Base-by-base conservation (phyloP, 2,329 filamentous ascomycete species). In the Fusarium sp. region DNA sequence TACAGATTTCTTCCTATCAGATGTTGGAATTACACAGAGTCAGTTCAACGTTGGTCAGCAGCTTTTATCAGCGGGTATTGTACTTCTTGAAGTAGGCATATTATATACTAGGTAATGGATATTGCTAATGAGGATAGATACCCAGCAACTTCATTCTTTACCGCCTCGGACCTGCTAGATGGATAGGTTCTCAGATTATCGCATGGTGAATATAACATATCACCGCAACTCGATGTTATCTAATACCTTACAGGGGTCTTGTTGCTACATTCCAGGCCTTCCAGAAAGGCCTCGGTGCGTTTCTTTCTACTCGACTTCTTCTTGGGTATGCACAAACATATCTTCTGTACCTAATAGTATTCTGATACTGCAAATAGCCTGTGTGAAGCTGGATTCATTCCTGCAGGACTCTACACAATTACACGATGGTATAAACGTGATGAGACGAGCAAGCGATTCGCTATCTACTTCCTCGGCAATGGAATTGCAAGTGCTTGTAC, bases 371-470 rank as follows among this genome's bases (percentile, higher is more conserved):
- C 3, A 6, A 17, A 15, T 35, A 35, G 70, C 19, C 61, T 73
- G 66, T 83, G 68, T 56, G 77, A 75, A 44, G 72, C 62, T 76
- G 82, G 30, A 56, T 77, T 46, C 30, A 73, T 73, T 33, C 71
- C 71, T 4, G 82, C 80, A 2, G 81, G 81, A 8, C 73, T 84
- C 3, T 84, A 79, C 72, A 83, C 82, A 0, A 78, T 84, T 2
- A 83, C 82, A 0, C 76, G 78, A 3, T 84, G 81, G 82, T 84
- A 84, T 57, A 84, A 81, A 27, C 77, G 77, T 5, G 75, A 77
- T 9, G 82, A 84, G 61, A 83, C 79, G 0, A 81, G 79, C 48
- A 83, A 82, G 68, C 74, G 82, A 3, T 82, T 84, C 52, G 78
- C 80, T 13, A 76, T 75, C 56, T 84, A 80, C 67, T 83, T 82